Conservation (phyloP, 495 filamentous ascomycete genomes). For the Penicillium psychrofluorescens region DNA sequence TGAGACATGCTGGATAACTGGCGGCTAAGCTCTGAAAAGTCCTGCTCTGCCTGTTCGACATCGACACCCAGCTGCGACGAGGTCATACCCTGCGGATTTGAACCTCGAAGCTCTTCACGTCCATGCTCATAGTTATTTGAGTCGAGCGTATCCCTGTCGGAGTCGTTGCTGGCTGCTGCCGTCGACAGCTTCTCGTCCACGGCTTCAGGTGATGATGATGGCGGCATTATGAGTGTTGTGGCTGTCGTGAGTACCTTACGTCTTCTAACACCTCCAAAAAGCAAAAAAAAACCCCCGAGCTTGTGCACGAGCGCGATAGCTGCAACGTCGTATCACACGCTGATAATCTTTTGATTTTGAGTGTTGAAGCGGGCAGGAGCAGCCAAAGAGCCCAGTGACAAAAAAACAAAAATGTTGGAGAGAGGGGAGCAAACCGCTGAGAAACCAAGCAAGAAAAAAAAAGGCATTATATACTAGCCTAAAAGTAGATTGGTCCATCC, state of each 20-base stretch:
- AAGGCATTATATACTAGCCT: too few relatives aligned
- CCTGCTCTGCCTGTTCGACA: slow-evolving; percentile 64
- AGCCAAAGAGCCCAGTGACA: too few relatives aligned
- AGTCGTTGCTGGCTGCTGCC: slow-evolving; percentile 10
- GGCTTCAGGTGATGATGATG: slow-evolving; percentile 2
- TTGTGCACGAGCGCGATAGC: background rate
- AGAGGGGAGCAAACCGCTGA: too few relatives aligned
- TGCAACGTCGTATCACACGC: background rate
- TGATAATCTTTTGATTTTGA: too few relatives aligned
- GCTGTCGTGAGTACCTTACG: background rate
- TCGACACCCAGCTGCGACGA: slow-evolving; percentile 48
- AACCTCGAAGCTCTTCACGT: slow-evolving; percentile 22
- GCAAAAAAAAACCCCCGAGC: background rate
- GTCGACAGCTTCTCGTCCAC: slow-evolving; percentile 13
- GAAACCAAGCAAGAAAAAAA: too few relatives aligned
- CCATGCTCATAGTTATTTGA: slow-evolving; percentile 22
- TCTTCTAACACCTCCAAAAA: background rate
- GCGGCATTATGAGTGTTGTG: background rate
- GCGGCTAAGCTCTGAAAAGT: slow-evolving; percentile 68
- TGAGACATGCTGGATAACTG: slow-evolving; percentile 65
- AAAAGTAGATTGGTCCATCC: too few relatives aligned
- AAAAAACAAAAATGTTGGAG: too few relatives aligned
- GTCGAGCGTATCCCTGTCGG: slow-evolving; percentile 17
- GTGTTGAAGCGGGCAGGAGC: too few relatives aligned
- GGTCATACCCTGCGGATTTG: slow-evolving; percentile 40